phyloP scores from a whole-genome alignment of 2,329 filamentous ascomycete genomes.

The Curvularia spicifera region DNA sequence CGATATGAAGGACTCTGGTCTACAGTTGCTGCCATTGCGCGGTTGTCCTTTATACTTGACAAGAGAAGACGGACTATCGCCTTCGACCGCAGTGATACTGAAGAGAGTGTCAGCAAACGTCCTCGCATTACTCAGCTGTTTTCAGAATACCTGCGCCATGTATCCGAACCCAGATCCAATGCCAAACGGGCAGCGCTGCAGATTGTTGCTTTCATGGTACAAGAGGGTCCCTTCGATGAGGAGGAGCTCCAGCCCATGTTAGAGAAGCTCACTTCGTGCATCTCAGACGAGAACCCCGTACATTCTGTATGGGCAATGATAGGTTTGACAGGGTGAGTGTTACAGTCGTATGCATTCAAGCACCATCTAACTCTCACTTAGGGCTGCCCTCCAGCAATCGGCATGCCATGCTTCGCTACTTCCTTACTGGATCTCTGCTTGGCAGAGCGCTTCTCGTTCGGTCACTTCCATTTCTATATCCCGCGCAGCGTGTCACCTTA shows the following conservation, averaged over 20 bases:
- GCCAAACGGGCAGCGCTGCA: constrained; percentile 61
- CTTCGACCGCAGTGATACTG: constrained; percentile 27
- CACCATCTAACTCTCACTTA: constrained; percentile 16
- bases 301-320: constrained; percentile 82
- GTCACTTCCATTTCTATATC: constrained; percentile 74
- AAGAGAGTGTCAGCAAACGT: constrained; percentile 46
- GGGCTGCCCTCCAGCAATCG: constrained; percentile 40
- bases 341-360: not conserved
- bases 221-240: constrained; percentile 48
- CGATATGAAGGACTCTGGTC: constrained; percentile 47
- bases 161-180: constrained; percentile 41
- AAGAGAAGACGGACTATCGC: constrained; percentile 26
- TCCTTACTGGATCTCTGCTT: constrained; percentile 71
- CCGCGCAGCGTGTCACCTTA: constrained; percentile 76
- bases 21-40: constrained; percentile 50
- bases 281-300: constrained; percentile 70
- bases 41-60: constrained; percentile 47
- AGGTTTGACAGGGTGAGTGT: constrained; percentile 74
- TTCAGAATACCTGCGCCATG: constrained; percentile 51
- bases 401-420: constrained; percentile 46
- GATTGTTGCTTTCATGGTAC: constrained; percentile 57
- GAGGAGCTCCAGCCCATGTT: constrained; percentile 65
- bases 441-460: constrained; percentile 75
- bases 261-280: constrained; percentile 62
- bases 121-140: constrained; percentile 47